Evolutionary conservation across 805 yeast genomes (phyloP).

Genomic region (Candida hungchunana): DNA sequence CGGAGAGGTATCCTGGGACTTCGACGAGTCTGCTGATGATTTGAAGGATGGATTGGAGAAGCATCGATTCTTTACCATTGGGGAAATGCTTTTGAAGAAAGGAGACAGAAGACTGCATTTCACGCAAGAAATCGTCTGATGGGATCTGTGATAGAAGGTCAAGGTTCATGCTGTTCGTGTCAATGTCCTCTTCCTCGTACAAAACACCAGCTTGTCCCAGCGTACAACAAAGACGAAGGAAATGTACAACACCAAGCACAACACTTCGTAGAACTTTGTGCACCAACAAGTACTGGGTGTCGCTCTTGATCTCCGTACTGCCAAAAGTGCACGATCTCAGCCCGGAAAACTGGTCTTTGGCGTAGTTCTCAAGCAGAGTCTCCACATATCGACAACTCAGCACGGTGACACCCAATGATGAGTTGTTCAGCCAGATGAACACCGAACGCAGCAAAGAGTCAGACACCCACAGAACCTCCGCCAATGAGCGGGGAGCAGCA

Average conservation of each 20-base stretch:
- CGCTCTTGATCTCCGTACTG: neutral
- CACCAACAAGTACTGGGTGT: constrained; percentile 30
- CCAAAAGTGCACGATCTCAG: constrained; percentile 11
- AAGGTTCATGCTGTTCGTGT: constrained; percentile 57
- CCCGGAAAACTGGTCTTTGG: constrained; percentile 20
- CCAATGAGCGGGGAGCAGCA: constrained; percentile 31
- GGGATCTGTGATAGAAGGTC: constrained; percentile 32
- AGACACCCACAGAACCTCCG: constrained; percentile 45
- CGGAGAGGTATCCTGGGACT: constrained; percentile 16
- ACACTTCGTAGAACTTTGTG: constrained; percentile 49
- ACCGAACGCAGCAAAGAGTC: constrained; percentile 51
- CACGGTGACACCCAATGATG: constrained; percentile 72
- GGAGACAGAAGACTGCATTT: constrained; percentile 31
- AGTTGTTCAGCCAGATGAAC: constrained; percentile 73
- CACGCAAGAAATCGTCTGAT: constrained; percentile 20
- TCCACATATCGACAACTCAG: constrained; percentile 74
- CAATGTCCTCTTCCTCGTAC: constrained; percentile 73
- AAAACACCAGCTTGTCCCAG: constrained; percentile 55
- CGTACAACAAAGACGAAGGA: constrained; percentile 43
- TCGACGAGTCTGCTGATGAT: constrained; percentile 21
- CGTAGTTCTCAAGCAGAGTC: constrained; percentile 42
- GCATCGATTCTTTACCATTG: constrained; percentile 18
- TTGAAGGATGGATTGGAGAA: constrained; percentile 19
- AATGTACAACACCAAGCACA: constrained; percentile 49
- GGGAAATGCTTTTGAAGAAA: constrained; percentile 28